Base-by-base conservation (phyloP, 768 basidiomycete genomes). In the Mrakia blollopis region DNA sequence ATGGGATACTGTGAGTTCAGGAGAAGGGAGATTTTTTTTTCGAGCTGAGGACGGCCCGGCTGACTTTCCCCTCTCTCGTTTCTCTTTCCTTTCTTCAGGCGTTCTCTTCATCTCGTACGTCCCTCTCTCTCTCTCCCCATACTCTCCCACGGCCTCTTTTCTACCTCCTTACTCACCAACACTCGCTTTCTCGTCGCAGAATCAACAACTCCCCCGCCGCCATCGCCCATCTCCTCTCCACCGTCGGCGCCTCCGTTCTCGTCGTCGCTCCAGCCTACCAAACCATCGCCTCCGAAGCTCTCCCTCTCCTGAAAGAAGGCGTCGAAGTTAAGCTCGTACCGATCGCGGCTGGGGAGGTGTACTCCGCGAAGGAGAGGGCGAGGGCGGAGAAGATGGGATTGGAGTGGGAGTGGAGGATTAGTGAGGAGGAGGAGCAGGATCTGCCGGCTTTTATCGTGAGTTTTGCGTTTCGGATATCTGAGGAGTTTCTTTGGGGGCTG, bases 161-260 rank as follows among this genome's bases (percentile, higher is more conserved):
- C 72, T 60, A 30, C 30, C 47, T 54, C 71, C 54, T 54, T 23
- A 5, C 23, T 16, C 28, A 28, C 18, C 23, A 1, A 30, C 23
- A 6, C 47, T 28, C 41, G 39, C 8, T 35, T 9, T 54, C 35
- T 37, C 54, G 28, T 57, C 39, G 57, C 69, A 71, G 68, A 37
- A 54, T 85, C 74, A 87, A 87, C 78, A 88, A 87, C 80, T 87
- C 87, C 0, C 83, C 86, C 0, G 81, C 84, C 7, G 87, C 87
- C 7, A 84, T 86, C 35, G 86, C 86, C 0, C 85, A 87, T 78
- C 82, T 88, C 28, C 81, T 87, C 78, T 82, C 83, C 37, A 76
- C 83, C 25, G 86, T 85, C 23, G 81, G 84, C 16, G 78, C 84
- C 0, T 79, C 83, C 0, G 84, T 85, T 76, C 80, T 88, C 44